These are phyloP conservation scores for Plasmodium malariae DNA, from an alignment of 169 alveolate genomes.

Conservation along the genomic window DNA sequence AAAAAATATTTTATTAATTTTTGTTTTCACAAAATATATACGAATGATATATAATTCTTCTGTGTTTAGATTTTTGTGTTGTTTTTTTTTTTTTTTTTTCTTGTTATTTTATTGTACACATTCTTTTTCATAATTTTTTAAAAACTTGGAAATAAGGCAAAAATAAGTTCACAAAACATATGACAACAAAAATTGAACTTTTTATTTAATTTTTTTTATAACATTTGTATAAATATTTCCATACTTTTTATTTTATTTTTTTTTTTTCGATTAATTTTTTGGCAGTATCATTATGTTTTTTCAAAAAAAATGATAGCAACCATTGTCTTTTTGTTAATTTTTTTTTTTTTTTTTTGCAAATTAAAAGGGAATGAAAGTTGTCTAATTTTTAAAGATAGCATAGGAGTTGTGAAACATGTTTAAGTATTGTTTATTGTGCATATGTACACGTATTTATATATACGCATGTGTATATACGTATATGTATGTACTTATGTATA, in stretches of 20 bases:
- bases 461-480: background rate
- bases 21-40: constrained; percentile 1
- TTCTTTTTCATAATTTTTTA: constrained; percentile 20
- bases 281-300: background rate
- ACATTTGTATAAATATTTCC: constrained; percentile 1
- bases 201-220: constrained; percentile 20
- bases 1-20: constrained; percentile 16
- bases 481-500: background rate
- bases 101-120: background rate
- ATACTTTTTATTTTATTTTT: background rate
- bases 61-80: constrained; percentile 8
- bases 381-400: background rate
- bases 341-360: background rate
- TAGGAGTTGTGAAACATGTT: background rate
- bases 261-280: background rate
- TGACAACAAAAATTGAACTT: constrained; percentile 7
- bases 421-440: constrained; percentile 1
- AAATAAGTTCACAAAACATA: constrained; percentile 1
- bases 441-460: constrained; percentile 3
- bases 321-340: constrained; percentile 9
- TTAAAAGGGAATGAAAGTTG: constrained; percentile 3
- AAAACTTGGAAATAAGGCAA: constrained; percentile 1
- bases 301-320: background rate
- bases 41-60: constrained; percentile 6
- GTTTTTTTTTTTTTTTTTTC: background rate